Evolutionary conservation across 2,329 filamentous ascomycete genomes (phyloP).

Genomic region (Xenosphaeropsis pyriputrescens): DNA sequence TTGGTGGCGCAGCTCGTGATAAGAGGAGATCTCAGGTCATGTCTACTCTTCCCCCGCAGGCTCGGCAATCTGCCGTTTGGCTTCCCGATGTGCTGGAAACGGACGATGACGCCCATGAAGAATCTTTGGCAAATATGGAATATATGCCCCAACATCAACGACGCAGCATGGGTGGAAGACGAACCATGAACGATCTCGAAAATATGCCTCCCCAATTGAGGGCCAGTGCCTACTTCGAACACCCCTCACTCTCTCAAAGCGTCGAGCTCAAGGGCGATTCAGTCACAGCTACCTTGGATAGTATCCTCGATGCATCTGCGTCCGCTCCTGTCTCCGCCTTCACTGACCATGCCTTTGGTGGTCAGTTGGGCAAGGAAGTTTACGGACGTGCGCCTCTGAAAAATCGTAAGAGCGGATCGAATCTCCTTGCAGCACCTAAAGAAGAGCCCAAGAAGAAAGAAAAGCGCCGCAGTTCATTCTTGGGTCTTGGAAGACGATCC

Average conservation of each 20-base stretch:
- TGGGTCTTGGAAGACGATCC: slow-evolving; percentile 23
- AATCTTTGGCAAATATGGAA: slow-evolving; percentile 12
- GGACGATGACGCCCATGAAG: slow-evolving; percentile 11
- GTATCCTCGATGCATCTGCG: slow-evolving; percentile 80
- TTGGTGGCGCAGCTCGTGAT: slow-evolving; percentile 47
- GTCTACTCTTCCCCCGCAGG: slow-evolving; percentile 38
- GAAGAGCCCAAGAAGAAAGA: slow-evolving; percentile 17
- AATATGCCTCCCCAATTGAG: slow-evolving; percentile 69
- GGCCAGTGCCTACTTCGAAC: slow-evolving; percentile 83
- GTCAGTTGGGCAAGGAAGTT: slow-evolving; percentile 58
- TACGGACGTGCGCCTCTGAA: slow-evolving; percentile 47
- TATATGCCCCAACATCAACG: slow-evolving; percentile 18
- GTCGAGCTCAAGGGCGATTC: slow-evolving; percentile 60
- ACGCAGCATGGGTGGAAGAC: slow-evolving; percentile 15
- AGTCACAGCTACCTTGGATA: slow-evolving; percentile 77
- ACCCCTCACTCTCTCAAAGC: slow-evolving; percentile 35
- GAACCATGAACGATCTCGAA: slow-evolving; percentile 22
- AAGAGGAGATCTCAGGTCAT: slow-evolving; percentile 62
- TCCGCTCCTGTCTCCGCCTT: slow-evolving; percentile 82
- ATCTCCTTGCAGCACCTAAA: slow-evolving; percentile 14
- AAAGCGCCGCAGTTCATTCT: slow-evolving; percentile 30
- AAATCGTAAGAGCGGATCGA: slow-evolving; percentile 31
- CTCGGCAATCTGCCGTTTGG: slow-evolving; percentile 22
- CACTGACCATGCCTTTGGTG: slow-evolving; percentile 74
- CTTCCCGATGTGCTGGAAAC: slow-evolving; percentile 17